Conservation (phyloP, 257 asterid genomes). For the Gentiana macrophylla region DNA sequence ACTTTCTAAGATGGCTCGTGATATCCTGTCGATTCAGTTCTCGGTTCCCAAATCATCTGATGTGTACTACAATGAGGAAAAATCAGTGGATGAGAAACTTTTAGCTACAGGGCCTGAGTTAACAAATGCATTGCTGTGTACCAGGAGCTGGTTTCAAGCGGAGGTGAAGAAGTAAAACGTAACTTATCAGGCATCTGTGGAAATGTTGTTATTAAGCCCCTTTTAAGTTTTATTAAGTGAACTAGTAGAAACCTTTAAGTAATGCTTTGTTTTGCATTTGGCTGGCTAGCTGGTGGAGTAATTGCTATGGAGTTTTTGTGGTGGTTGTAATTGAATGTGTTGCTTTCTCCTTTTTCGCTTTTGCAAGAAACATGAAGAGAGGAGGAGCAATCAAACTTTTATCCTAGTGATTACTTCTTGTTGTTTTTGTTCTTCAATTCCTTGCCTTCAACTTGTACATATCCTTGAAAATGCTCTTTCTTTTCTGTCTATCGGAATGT, state of each 20-base stretch:
- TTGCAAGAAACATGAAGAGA: no score
- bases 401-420: no score
- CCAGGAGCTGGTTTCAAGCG: constrained; percentile 9
- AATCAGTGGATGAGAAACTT: constrained; percentile 1
- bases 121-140: constrained; percentile 16
- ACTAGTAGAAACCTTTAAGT: background rate
- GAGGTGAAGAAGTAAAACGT: background rate
- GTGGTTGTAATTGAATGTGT: background rate
- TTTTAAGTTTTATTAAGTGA: background rate
- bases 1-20: no score
- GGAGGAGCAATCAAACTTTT: no score
- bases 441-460: no score
- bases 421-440: no score
- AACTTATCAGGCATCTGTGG: background rate
- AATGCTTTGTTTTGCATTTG: background rate
- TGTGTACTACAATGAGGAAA: constrained; percentile 7
- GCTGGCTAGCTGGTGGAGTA: background rate
- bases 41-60: constrained; percentile 10
- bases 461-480: no score
- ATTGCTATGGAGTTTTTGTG: background rate
- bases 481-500: no score
- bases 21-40: background rate
- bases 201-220: background rate
- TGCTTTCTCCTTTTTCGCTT: background rate
- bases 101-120: background rate